Evolutionary conservation across 371 early-diverging fungal species (phyloP), one percentile per base, ranked within the genome.

Genomic region (Circinella minor): DNA sequence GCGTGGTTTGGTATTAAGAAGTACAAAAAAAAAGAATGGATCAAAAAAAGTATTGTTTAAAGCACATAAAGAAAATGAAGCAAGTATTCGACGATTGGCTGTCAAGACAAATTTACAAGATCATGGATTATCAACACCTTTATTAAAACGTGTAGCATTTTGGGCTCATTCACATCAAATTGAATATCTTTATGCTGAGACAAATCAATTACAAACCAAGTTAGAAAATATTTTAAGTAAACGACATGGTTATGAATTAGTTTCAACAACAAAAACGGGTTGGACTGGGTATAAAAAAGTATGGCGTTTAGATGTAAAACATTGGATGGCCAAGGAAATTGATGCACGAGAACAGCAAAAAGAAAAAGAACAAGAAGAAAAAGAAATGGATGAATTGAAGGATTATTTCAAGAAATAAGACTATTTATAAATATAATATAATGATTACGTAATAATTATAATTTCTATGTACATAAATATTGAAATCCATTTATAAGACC

Each of bases 111-210:
- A 85, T 47, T 79, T 78, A 70, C 85, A 85, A 65, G 66, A 68
- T n/a, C 75, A 82, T 67, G 85, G 85, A 1, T 67, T 85, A 17
- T 82, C 85, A 9, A 82, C 82, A 0, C 76, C 81, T 3, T 62
- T 85, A 49, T 54, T 85, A 36, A 82, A 81, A 64, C 76, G 85
- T n/a, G 85, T 78, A 18, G 78, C 77, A 15, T 79, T 82, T 36
- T 82, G 82, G 82, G 82, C 82, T n/a, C 81, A 82, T 49, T 66
- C 78, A 4, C 79, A 81, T 36, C 72, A 78, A 46, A 71, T 82
- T 9, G 85, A 85, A 20, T 80, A 81, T 59, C 74, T 85, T 20
- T 81, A 78, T 71, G 85, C 85, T 17, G 82, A 82, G 34, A 77
- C 77, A 8, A 77, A 85, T 55, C 82, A 85, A 63, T 60, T 81